Conservation (phyloP, 2,329 filamentous ascomycete species). For the Aspergillus puulaauensis region DNA sequence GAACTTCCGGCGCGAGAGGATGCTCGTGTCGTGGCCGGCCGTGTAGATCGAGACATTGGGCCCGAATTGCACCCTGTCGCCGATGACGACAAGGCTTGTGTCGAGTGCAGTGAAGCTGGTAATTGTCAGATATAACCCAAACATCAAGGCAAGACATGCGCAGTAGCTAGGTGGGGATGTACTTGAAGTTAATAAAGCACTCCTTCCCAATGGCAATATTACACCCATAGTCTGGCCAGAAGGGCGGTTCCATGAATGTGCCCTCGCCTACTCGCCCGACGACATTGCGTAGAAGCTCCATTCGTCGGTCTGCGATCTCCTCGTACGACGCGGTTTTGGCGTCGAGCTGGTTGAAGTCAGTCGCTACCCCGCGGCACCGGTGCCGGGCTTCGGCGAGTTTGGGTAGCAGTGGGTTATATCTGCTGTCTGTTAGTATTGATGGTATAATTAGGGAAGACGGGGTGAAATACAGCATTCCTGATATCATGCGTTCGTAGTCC, state of each 20-base stretch:
- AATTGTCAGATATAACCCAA: neutral
- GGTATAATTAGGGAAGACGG: too few species aligned
- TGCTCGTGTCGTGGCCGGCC: constrained; percentile 49
- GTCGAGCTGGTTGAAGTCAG: constrained; percentile 32
- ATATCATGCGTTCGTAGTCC: constrained; percentile 38
- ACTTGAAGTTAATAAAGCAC: constrained; percentile 37
- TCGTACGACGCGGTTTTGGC: constrained; percentile 27
- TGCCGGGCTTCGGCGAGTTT: constrained; percentile 29
- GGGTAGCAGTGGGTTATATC: constrained; percentile 31
- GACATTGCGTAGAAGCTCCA: constrained; percentile 27
- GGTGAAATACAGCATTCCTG: constrained; percentile 32
- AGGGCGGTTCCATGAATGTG: constrained; percentile 33
- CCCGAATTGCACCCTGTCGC: constrained; percentile 54
- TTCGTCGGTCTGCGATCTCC: constrained; percentile 23
- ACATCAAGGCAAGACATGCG: too few species aligned
- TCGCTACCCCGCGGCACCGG: constrained; percentile 24
- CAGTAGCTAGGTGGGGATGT: neutral
- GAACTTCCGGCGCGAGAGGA: constrained; percentile 45
- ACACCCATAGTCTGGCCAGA: constrained; percentile 33
- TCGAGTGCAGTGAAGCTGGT: constrained; percentile 57
- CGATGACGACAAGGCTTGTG: constrained; percentile 54
- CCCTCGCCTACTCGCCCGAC: constrained; percentile 30
- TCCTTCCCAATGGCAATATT: constrained; percentile 32
- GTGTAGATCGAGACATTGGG: constrained; percentile 55
- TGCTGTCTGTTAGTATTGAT: constrained; percentile 11